Conservation (phyloP, 805 yeast genomes). For the Starmerella bombicola region DNA sequence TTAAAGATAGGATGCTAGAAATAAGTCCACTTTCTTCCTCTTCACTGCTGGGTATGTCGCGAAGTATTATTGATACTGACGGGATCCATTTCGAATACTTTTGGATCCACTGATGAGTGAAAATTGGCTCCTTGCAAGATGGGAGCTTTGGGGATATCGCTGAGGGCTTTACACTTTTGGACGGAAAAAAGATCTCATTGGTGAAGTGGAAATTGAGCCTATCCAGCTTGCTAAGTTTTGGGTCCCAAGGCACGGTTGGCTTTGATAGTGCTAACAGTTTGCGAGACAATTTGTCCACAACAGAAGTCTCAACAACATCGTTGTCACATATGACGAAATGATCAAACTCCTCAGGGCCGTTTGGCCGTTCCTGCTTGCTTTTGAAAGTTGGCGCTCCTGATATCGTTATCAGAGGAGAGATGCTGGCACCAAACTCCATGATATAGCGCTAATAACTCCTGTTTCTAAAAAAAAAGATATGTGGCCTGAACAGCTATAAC, state of each 20-base stretch:
- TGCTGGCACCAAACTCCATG: neutral
- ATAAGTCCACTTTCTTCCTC: conserved; percentile 27
- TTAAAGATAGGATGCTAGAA: conserved; percentile 24
- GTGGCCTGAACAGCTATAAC: too few relatives aligned
- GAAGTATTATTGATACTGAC: conserved; percentile 35
- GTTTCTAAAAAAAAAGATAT: too few relatives aligned
- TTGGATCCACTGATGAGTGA: conserved; percentile 41
- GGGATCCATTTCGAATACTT: conserved; percentile 42
- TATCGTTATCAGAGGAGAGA: conserved; percentile 10
- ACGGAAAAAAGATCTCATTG: conserved; percentile 7
- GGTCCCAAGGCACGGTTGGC: conserved; percentile 4
- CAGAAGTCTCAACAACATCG: neutral
- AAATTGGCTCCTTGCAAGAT: conserved; percentile 33
- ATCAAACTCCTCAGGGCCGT: conserved; percentile 1
- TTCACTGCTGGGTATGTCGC: conserved; percentile 27
- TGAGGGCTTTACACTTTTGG: conserved; percentile 22
- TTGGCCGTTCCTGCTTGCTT: too few relatives aligned
- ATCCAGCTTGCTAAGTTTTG: conserved; percentile 2
- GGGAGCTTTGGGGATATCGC: conserved; percentile 36
- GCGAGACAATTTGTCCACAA: neutral
- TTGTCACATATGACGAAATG: conserved; percentile 1
- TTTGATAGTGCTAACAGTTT: neutral
- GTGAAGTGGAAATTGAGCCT: conserved; percentile 8
- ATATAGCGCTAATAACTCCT: too few relatives aligned
- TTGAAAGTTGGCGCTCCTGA: conserved; percentile 2